Conservation (phyloP, 805 yeast species). For the Suhomyces tanzawaensis region DNA sequence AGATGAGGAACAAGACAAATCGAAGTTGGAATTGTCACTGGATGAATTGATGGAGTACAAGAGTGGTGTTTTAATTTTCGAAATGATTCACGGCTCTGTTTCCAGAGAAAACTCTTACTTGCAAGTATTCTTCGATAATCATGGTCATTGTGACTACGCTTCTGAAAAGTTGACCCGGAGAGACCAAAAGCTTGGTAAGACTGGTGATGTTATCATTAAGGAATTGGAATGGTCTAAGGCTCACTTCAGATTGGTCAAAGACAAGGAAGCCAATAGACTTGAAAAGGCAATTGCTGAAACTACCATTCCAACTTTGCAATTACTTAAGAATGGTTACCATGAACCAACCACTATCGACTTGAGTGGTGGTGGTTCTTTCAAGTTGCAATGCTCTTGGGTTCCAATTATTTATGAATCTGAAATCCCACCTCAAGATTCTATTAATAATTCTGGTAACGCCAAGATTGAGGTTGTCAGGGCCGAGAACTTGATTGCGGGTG, state of each 20-base stretch:
- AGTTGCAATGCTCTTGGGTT: conserved; percentile 69
- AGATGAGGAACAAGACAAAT: conserved; percentile 19
- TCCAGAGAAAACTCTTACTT: conserved; percentile 58
- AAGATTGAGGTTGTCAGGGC: conserved; percentile 63
- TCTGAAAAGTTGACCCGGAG: conserved; percentile 53
- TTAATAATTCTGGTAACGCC: conserved; percentile 71
- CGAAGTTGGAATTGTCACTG: conserved; percentile 50
- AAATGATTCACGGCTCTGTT: conserved; percentile 58
- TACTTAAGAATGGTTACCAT: conserved; percentile 63
- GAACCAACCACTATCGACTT: conserved; percentile 58
- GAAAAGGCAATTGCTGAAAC: conserved; percentile 61
- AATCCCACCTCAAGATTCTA: conserved; percentile 72
- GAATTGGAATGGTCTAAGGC: conserved; percentile 75
- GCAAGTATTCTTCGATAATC: conserved; percentile 76
- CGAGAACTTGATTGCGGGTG: conserved; percentile 74
- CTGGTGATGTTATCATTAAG: conserved; percentile 73
- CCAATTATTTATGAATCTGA: conserved; percentile 58
- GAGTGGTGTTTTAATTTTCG: conserved; percentile 75
- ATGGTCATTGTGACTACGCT: conserved; percentile 60
- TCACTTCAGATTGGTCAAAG: conserved; percentile 59
- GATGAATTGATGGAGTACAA: conserved; percentile 56
- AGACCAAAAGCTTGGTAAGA: conserved; percentile 32
- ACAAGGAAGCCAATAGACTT: conserved; percentile 51
- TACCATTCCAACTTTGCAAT: conserved; percentile 61
- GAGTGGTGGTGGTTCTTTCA: conserved; percentile 51